Percentiles rank a stretch among this genome's conserved stretches.
These are phyloP conservation scores for Diospyros kaki DNA, from an alignment of 148 eudicot species.

Conservation along the genomic window DNA sequence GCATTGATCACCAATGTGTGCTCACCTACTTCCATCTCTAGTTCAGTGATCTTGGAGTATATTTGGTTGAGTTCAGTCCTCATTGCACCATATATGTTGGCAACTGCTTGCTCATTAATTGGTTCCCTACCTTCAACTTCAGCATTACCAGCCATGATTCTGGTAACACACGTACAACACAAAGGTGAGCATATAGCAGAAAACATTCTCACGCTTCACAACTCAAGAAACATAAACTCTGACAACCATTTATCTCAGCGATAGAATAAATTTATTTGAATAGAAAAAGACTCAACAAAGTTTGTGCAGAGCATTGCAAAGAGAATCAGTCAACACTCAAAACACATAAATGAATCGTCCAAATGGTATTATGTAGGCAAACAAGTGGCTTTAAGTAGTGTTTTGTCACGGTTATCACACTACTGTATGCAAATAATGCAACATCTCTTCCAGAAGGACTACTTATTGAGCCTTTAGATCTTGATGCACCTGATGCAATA, in stretches of 20 bases:
- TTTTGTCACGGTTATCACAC: no score
- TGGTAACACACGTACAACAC: not conserved
- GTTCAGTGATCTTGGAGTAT: constrained; percentile 87
- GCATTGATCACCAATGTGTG: constrained; percentile 85
- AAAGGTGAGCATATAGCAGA: not conserved
- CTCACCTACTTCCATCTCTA: constrained; percentile 93
- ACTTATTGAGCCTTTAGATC: no score
- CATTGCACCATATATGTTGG: constrained; percentile 65
- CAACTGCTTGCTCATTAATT: constrained; percentile 81
- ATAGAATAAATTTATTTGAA: no score
- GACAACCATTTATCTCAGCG: not conserved
- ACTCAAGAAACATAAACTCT: not conserved
- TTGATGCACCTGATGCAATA: no score
- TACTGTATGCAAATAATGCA: no score
- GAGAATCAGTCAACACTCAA: not conserved
- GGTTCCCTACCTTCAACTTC: constrained; percentile 54
- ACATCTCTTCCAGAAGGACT: no score
- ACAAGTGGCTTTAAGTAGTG: no score
- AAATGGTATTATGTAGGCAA: no score
- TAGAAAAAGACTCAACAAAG: not conserved
- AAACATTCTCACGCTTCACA: no score
- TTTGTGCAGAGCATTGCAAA: not conserved
- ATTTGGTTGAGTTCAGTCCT: constrained; percentile 77
- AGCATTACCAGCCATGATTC: constrained; percentile 45
- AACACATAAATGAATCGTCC: no score